These are phyloP conservation scores for Phytophthora uliginosa DNA, from an alignment of 352 stramenopile genomes.

Conservation along the genomic window DNA sequence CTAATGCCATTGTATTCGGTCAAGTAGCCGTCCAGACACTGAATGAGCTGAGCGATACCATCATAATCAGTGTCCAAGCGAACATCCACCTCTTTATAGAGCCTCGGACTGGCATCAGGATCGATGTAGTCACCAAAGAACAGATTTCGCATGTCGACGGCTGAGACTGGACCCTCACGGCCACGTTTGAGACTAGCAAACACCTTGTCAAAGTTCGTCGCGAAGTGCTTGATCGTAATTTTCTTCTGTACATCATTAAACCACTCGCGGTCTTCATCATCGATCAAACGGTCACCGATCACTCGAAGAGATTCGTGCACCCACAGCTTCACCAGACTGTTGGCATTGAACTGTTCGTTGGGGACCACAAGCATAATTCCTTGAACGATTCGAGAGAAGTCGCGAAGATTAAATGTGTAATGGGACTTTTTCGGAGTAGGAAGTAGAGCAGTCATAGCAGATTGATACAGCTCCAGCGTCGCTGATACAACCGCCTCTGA, in stretches of 20 bases:
- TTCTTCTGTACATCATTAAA: constrained; percentile 92
- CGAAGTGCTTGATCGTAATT: constrained; percentile 92
- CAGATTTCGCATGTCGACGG: constrained; percentile 89
- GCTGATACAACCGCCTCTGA: constrained; percentile 87
- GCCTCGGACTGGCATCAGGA: constrained; percentile 73
- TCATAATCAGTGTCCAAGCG: constrained; percentile 71
- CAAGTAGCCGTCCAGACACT: constrained; percentile 92
- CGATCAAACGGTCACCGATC: constrained; percentile 95
- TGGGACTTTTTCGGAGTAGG: constrained; percentile 96
- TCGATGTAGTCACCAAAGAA: constrained; percentile 96
- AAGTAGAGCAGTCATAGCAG: constrained; percentile 86
- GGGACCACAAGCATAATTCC: constrained; percentile 93
- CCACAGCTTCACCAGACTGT: constrained; percentile 93
- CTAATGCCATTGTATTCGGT: constrained; percentile 94
- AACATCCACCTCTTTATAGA: constrained; percentile 90
- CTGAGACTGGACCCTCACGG: constrained; percentile 75
- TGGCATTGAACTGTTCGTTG: constrained; percentile 86
- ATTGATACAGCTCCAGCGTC: constrained; percentile 94
- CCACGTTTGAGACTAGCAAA: constrained; percentile 86
- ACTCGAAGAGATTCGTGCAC: constrained; percentile 95
- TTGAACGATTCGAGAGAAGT: constrained; percentile 95
- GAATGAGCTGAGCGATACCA: constrained; percentile 84
- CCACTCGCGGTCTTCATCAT: constrained; percentile 94
- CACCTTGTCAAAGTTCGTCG: constrained; percentile 89
- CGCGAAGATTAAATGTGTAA: constrained; percentile 97